phyloP scores from a whole-genome alignment of 1,284 basidiomycete genomes.

The Testicularia cyperi region DNA sequence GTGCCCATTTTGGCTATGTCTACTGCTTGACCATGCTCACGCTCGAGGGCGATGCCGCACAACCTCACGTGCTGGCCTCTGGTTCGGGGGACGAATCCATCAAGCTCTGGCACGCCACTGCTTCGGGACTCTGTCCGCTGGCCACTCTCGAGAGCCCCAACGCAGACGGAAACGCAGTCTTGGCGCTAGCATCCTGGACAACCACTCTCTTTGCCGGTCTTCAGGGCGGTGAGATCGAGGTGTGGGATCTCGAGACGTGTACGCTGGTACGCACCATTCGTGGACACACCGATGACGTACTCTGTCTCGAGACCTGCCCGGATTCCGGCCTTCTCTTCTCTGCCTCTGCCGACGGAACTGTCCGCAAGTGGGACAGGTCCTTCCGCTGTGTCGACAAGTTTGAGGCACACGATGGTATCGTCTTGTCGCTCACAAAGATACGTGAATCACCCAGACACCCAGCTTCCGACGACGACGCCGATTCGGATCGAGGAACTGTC shows the following conservation, averaged over 20 bases:
- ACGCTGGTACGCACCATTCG: slow-evolving; percentile 82
- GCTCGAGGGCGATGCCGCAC: slow-evolving; percentile 22
- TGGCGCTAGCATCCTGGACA: slow-evolving; percentile 73
- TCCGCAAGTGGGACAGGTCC: slow-evolving; percentile 42
- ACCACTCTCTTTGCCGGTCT: slow-evolving; percentile 87
- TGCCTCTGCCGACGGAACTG: slow-evolving; percentile 44
- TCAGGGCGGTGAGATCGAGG: slow-evolving; percentile 85
- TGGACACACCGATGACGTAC: slow-evolving; percentile 69
- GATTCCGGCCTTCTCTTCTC: slow-evolving; percentile 58
- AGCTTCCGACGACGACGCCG: no score
- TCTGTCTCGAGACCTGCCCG: slow-evolving; percentile 22
- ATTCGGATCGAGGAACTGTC: no score
- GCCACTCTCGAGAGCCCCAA: slow-evolving; percentile 65
- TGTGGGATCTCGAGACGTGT: slow-evolving; percentile 86
- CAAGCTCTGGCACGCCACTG: slow-evolving; percentile 79
- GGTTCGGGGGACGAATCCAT: slow-evolving; percentile 78
- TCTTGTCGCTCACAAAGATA: slow-evolving; percentile 16
- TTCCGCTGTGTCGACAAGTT: slow-evolving; percentile 51
- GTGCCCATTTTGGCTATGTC: slow-evolving; percentile 90
- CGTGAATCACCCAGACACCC: no score
- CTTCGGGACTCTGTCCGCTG: slow-evolving; percentile 62
- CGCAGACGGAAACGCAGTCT: slow-evolving; percentile 65
- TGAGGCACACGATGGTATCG: slow-evolving; percentile 35
- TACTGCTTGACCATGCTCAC: slow-evolving; percentile 77
- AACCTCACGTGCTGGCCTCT: slow-evolving; percentile 32